Evolutionary conservation across 371 early-diverging fungal genomes (phyloP), one percentile per base, ranked within the genome.

Genomic region (Apophysomyces variabilis): DNA sequence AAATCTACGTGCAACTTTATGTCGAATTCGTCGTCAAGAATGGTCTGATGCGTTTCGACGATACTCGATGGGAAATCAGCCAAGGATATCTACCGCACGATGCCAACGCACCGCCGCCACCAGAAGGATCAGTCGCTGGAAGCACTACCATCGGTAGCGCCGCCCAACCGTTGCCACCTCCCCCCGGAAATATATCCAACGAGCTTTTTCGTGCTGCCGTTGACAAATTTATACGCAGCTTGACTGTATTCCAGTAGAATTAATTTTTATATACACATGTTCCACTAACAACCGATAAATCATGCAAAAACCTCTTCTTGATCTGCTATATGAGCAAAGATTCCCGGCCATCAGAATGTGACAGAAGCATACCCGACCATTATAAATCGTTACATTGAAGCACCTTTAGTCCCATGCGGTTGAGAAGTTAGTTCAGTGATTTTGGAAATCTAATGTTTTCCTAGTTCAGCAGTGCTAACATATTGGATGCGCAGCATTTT

Each of bases 1-100:
- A 89, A 67, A 93, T 97, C 57, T 93, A 96, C 75, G 80, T 87
- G 35, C 89, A 93, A 57, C 80, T 95, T 21, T 97, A 95, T 76
- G 95, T 97, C 11, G 96, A 96, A 69, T 95, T 91, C 72, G 94
- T 95, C 0, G 89, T 92, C 61, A 95, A 91, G 73, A 91, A 92
- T 64, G 92, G 93, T 12, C 67, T 93, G 62, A 83, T 87, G 75
- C 69, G 77, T 39, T 82, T 84, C 58, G 83, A 82, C 65, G 80
- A 83, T 73, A 83, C 83, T 16, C 79, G 83, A 12, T 83, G 83
- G 83, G 79, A 78, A 56, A 76, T 82, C 21, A 80, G 76, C 37
- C 79, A 77, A 18, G 82, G 79, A 8, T 71, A 69, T 16, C 59
- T 75, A 41, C 77, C 69, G 43, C 41, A 56, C 5, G 68, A 68